Base-by-base conservation (phyloP, 305 asterid genomes). In the Plantago coronopus region DNA sequence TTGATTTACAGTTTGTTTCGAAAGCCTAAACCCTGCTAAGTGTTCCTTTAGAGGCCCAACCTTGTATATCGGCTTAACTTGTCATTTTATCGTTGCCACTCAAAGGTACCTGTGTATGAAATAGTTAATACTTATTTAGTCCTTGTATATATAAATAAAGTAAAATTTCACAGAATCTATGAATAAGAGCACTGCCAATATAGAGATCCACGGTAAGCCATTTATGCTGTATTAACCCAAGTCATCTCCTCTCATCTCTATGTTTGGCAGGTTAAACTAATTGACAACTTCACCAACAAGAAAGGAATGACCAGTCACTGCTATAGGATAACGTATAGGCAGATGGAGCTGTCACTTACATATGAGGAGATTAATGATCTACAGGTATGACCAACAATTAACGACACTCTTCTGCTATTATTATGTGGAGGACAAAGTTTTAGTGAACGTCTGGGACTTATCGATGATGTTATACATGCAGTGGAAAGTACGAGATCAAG, bases 241-340 rank as follows among this genome's bases (percentile, higher is more conserved):
- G 40, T 34, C 10, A 18, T n/a, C n/a, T n/a, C n/a, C n/a, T n/a
- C n/a, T n/a, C n/a, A n/a, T 47, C 78, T 58, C 3, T 13, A 56
- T 21, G 15, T 6, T 17, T 14, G 37, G 5, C 76, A 85, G 89
- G 91, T 83, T 71, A 74, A 72, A 59, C 53, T 87, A 77, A 85
- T 83, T 5, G 96, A 83, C 67, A 71, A 81, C 69, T 87, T 85
- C 69, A 85, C 87, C 7, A 83, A 83, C 72, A 85, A 85, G 87
- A 83, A 85, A 77, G 95, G 91, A 68, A 83, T 83, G 89, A 86
- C 94, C 17, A 91, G 98, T 72, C 95, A 88, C 48, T 91, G 98
- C 64, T 91, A 91, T 59, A 78, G 98, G 66, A 83, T 91, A 48
- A 82, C 91, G 7, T 91, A 88, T 71, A 83, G 96, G 58, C 88